Conservation (phyloP, 768 basidiomycete species). For the Vararia minispora region DNA sequence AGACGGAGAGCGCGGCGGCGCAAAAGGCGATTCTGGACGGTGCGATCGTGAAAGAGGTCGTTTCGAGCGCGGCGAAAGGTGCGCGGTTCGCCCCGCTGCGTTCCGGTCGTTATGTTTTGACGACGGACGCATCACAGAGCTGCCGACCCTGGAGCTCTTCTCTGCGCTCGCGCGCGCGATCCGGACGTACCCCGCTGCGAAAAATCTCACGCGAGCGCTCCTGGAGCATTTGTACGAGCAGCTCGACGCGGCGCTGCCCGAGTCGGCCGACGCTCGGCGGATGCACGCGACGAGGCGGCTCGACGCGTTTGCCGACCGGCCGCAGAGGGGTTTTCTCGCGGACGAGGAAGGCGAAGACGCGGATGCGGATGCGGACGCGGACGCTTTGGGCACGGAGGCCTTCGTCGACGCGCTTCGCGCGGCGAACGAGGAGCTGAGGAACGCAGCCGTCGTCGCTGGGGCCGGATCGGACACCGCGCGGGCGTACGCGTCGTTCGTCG, state of each 20-base stretch:
- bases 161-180: conserved; percentile 30
- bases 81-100: conserved; percentile 13
- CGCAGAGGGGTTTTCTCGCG: conserved; percentile 22
- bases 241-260: conserved; percentile 25
- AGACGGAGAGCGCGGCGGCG: conserved; percentile 41
- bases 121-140: conserved; percentile 19
- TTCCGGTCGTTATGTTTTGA: conserved; percentile 3
- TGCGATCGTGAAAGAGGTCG: conserved; percentile 69
- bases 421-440: conserved; percentile 39
- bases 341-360: too few relatives aligned
- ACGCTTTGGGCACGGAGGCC: too few relatives aligned
- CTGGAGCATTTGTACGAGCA: conserved; percentile 34
- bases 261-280: conserved; percentile 26
- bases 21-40: conserved; percentile 64
- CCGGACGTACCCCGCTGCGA: conserved; percentile 30
- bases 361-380: too few relatives aligned
- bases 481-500: conserved; percentile 35
- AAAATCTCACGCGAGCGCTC: conserved; percentile 26
- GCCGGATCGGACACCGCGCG: conserved; percentile 19
- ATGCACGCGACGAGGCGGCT: conserved; percentile 28
- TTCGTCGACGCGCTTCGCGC: conserved; percentile 45
- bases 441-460: conserved; percentile 15
- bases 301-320: conserved; percentile 4
- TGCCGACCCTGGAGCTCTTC: conserved; percentile 31
- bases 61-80: conserved; percentile 68